Base-by-base conservation (phyloP, 129 eudicot species). In the Artemisia argyi region DNA sequence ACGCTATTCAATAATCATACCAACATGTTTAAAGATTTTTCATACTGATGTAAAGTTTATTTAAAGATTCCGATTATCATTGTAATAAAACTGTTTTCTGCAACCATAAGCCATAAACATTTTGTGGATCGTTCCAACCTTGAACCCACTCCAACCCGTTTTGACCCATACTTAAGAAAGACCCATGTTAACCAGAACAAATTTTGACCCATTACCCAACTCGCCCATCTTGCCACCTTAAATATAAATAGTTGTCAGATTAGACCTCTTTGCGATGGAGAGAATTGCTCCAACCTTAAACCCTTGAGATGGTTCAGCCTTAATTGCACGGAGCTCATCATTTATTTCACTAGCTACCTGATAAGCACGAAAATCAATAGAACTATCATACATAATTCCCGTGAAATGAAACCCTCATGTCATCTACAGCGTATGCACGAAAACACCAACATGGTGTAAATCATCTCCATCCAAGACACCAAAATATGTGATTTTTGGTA, bases 271-370 rank as follows among this genome's bases (percentile, higher is more conserved):
- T 20, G 88, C 96, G 56, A 92, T 82, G 57, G 96, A 74, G 74
- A 92, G 95, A 66, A 89, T 85, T 52, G 96, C 85, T 74, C 96
- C 95, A 17, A 92, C 95, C 73, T 83, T 96, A 84, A 92, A 92
- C n/a, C 98, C 98, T 83, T 89, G 95, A 53, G 88, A 79, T 76
- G 92, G 95, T 54, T 80, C 83, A 76, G 96, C 92, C 78, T 89
- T 72, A 22, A 87, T 83, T 44, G 81, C 86, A 47, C 86, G 95
- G 77, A 92, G 98, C 77, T 92, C 95, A 76, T 85, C 98, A 89
- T 89, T 92, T 56, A 95, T 89, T 82, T 92, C 98, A 78, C 92
- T 84, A 72, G 96, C 95, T 78, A 92, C 98, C 98, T 92, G 78
- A 69, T 66, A 68, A 14, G 49, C 11, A 51, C 44, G 22, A 77